Base-by-base conservation (phyloP, 441 rosid genomes). In the Populus hybrid region DNA sequence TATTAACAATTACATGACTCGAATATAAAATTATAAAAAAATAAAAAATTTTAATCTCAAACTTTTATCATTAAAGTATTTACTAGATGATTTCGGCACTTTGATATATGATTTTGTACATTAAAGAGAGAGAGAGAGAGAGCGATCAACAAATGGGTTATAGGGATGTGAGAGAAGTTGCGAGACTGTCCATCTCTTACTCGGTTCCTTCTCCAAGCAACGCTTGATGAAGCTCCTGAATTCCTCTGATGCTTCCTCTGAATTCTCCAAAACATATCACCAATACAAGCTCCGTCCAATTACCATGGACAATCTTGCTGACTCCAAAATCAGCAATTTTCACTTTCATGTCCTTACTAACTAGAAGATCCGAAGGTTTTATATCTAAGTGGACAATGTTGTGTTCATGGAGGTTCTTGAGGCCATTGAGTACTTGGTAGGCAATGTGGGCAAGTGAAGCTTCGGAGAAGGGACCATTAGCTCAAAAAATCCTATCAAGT, bases 201-300 rank as follows among this genome's bases (percentile, higher is more conserved):
- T 84, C 20, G 93, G 84, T 5, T 89, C 94, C 85, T 90, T 93
- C 76, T 84, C 90, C 59, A 93, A 85, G 77, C 95, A 93, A 76
- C 90, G 85, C 23, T 85, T 89, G 6, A 91, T 81, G 50, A 92
- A 92, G 70, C 84, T 79, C 66, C 86, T 64, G 59, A 93, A 93
- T 81, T 88, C 90, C 5, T 84, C 86, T 0, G 95, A 91, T 20
- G 87, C 84, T 0, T 81, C 79, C 5, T 77, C 83, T 8, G 97
- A 89, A 90, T 16, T 93, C 95, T 16, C 92, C 89, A 63, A 87
- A 89, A 77, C 95, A 92, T 34, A 91, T 89, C 5, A 91, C 92
- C 70, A 93, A 89, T 93, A 89, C 89, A 6, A 93, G 63, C 7
- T 93, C 86, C 0, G 88, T 88, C 93, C 94, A 89, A 42, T 42